Percentiles rank a stretch among this genome's conserved stretches.
phyloP scores from a whole-genome alignment of 1,139 yeast species.

The Lodderomyces metapsilosis region DNA sequence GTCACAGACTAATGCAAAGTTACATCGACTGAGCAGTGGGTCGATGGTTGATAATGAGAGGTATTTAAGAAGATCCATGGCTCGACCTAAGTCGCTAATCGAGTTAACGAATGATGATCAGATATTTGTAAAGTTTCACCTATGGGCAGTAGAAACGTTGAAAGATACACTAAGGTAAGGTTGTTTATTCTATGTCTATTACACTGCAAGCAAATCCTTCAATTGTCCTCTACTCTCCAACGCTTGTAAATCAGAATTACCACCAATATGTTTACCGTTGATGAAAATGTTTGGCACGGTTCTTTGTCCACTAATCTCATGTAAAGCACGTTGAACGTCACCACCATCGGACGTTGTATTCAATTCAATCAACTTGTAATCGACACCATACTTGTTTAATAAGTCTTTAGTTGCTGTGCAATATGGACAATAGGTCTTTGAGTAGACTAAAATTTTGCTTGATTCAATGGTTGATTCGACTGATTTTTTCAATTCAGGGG shows the following conservation, averaged over 20 bases:
- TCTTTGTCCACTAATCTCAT: slow-evolving; percentile 72
- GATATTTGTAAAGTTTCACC: slow-evolving; percentile 62
- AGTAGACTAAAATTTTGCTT: slow-evolving; percentile 20
- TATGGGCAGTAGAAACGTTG: slow-evolving; percentile 59
- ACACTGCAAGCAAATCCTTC: slow-evolving; percentile 14
- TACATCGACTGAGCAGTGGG: slow-evolving; percentile 8
- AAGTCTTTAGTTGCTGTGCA: slow-evolving; percentile 25
- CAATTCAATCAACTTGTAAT: slow-evolving; percentile 24
- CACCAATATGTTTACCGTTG: slow-evolving; percentile 84
- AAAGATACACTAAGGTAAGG: slow-evolving; percentile 13
- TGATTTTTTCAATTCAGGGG: slow-evolving; percentile 19
- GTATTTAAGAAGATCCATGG: slow-evolving; percentile 51
- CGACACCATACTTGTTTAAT: slow-evolving; percentile 15
- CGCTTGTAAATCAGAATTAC: slow-evolving; percentile 75
- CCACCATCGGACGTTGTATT: slow-evolving; percentile 21
- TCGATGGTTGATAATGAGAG: slow-evolving; percentile 47
- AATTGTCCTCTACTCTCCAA: slow-evolving; percentile 29
- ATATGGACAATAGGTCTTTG: slow-evolving; percentile 29
- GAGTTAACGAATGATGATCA: slow-evolving; percentile 60
- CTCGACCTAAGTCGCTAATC: slow-evolving; percentile 56
- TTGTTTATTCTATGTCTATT: too few species aligned
- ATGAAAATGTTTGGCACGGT: slow-evolving; percentile 89
- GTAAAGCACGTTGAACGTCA: slow-evolving; percentile 64
- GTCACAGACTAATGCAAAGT: slow-evolving; percentile 20
- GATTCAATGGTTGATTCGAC: slow-evolving; percentile 18